A percentile compares a stretch with the other conserved stretches of the same genome.
These are phyloP conservation scores for Candida succiphila DNA, from an alignment of 805 yeast genomes.

Conservation along the genomic window DNA sequence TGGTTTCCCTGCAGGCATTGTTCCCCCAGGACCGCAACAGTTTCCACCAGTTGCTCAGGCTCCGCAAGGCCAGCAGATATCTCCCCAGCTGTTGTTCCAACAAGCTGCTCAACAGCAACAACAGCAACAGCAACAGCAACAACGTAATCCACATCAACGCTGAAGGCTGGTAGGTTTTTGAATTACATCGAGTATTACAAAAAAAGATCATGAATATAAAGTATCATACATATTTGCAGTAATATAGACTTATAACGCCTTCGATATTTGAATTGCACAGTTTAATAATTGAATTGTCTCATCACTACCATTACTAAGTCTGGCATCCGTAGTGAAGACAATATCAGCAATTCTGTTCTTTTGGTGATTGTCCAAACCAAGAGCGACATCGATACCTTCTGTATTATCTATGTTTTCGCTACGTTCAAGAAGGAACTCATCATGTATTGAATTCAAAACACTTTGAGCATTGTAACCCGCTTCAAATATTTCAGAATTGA, in stretches of 20 bases:
- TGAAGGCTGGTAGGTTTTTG: too few species aligned
- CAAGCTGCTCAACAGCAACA: slow-evolving; percentile 3
- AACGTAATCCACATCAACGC: neutral
- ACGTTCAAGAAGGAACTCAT: slow-evolving; percentile 17
- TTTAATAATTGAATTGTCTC: slow-evolving; percentile 78
- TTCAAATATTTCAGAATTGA: slow-evolving; percentile 17
- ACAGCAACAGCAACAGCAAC: neutral
- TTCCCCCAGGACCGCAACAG: slow-evolving; percentile 3
- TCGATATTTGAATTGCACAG: slow-evolving; percentile 43
- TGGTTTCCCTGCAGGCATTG: neutral
- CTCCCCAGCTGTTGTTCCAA: slow-evolving; percentile 2
- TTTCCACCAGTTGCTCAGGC: slow-evolving; percentile 7
- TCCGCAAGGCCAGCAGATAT: slow-evolving; percentile 1
- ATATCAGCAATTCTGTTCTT: slow-evolving; percentile 58
- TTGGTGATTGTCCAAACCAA: slow-evolving; percentile 48
- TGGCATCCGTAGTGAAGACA: slow-evolving; percentile 66
- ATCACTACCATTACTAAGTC: slow-evolving; percentile 76
- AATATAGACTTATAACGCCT: slow-evolving; percentile 13
- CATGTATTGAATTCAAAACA: slow-evolving; percentile 21
- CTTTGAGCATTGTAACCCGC: slow-evolving; percentile 23
- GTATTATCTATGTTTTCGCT: slow-evolving; percentile 4
- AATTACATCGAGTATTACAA: too few species aligned
- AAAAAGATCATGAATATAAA: neutral
- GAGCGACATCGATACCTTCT: slow-evolving; percentile 23
- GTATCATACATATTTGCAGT: neutral